Percentiles rank a stretch among this genome's conserved stretches.
phyloP scores from a whole-genome alignment of 208 protist genomes.

The Porcisia deanei region DNA sequence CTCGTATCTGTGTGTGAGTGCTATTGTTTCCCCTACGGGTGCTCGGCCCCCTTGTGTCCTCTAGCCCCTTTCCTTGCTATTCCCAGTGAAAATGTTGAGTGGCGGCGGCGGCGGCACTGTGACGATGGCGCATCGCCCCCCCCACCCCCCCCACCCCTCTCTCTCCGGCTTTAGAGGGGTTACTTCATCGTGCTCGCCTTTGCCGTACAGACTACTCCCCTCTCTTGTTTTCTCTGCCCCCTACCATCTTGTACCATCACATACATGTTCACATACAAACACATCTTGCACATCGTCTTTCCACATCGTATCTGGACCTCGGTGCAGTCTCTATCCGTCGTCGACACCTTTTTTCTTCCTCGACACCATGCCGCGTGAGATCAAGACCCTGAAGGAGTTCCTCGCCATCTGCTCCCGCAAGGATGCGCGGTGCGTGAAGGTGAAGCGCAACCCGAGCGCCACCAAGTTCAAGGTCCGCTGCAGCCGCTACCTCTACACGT shows the following conservation, averaged over 20 bases:
- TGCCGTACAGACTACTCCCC: too few relatives aligned
- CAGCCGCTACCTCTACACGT: constrained; percentile 93
- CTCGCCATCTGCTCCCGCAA: constrained; percentile 92
- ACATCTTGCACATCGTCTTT: constrained; percentile 10
- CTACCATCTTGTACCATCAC: background rate
- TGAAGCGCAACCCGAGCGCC: constrained; percentile 87
- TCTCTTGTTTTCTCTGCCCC: background rate
- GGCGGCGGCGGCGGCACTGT: background rate
- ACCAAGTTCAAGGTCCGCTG: constrained; percentile 96
- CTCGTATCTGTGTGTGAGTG: background rate
- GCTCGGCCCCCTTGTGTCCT: background rate
- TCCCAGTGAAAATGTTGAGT: background rate
- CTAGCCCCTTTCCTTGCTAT: background rate
- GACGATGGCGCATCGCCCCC: background rate
- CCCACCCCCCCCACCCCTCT: background rate
- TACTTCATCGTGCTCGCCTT: too few relatives aligned
- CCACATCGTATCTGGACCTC: constrained; percentile 3
- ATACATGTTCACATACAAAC: too few relatives aligned
- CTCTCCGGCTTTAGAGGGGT: background rate
- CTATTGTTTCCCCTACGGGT: background rate
- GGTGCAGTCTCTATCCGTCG: constrained; percentile 7
- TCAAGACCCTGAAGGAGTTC: constrained; percentile 94
- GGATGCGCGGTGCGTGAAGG: constrained; percentile 92
- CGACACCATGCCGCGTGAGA: constrained; percentile 83
- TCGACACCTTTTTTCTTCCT: background rate